Evolutionary conservation across 169 alveolate genomes (phyloP).

Genomic region (Ichthyophthirius multifiliis): DNA sequence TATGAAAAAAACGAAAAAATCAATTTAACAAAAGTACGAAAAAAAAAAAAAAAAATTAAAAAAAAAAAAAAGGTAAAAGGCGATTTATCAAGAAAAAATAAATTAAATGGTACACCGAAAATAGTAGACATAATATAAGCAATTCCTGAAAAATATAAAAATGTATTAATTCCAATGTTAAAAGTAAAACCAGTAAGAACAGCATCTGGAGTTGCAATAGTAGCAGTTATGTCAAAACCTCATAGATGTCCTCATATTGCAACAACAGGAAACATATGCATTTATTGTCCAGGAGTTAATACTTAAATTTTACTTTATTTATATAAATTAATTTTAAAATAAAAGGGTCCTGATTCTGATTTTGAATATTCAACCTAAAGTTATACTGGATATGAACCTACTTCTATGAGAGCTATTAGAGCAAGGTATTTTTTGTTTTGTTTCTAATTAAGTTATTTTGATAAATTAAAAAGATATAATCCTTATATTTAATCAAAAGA

Average conservation of each 20-base stretch:
- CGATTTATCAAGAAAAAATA: conserved; percentile 69
- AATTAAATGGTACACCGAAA: conserved; percentile 74
- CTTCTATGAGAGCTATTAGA: conserved; percentile 88
- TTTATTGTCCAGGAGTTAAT: conserved; percentile 84
- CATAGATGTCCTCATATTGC: conserved; percentile 90
- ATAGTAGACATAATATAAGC: conserved; percentile 82
- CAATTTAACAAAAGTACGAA: conserved; percentile 48
- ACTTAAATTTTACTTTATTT: not conserved
- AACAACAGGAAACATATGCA: conserved; percentile 85
- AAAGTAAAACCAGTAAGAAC: conserved; percentile 87
- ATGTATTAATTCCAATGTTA: conserved; percentile 76
- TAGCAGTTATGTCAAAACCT: conserved; percentile 89
- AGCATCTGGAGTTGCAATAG: conserved; percentile 88
- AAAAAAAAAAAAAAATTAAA: not conserved
- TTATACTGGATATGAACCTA: conserved; percentile 90
- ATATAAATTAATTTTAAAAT: not conserved
- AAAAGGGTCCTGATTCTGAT: conserved; percentile 87
- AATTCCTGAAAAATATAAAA: conserved; percentile 81
- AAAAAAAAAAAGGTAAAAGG: conserved; percentile 47
- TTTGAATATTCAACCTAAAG: conserved; percentile 85
- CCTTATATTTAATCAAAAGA: conserved; percentile 85
- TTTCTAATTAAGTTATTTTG: not conserved
- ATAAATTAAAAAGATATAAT: conserved; percentile 55
- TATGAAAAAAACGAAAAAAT: conserved; percentile 72
- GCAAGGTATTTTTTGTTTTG: conserved; percentile 37